phyloP scores from a whole-genome alignment of 106 monocot species.

The Dendrobium catenatum region DNA sequence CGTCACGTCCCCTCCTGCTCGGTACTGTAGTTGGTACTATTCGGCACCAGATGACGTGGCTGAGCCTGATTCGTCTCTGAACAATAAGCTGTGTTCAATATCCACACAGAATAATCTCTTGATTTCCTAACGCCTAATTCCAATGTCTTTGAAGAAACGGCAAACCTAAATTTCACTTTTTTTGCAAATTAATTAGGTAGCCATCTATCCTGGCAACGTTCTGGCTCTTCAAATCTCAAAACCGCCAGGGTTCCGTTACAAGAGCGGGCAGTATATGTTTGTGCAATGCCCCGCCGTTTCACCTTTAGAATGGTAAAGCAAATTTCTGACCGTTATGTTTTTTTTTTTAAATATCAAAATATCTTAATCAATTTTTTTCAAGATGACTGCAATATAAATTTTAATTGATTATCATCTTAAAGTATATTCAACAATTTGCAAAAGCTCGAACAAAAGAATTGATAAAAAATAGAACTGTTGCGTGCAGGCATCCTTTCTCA shows the following conservation, averaged over 20 bases:
- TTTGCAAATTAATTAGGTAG: slow-evolving; percentile 44
- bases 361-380: neutral
- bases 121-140: neutral
- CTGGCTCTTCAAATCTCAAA: slow-evolving; percentile 82
- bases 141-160: neutral
- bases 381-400: no score
- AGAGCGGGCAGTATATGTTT: slow-evolving; percentile 93
- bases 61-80: no score
- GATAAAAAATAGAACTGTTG: neutral
- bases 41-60: no score
- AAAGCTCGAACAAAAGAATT: neutral
- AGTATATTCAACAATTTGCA: no score
- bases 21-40: no score
- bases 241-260: slow-evolving; percentile 74
- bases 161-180: neutral
- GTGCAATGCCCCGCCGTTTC: slow-evolving; percentile 85
- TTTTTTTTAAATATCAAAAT: neutral
- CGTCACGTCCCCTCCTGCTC: no score
- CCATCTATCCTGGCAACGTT: slow-evolving; percentile 92
- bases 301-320: slow-evolving; percentile 74
- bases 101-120: no score
- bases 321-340: neutral
- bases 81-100: no score
- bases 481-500: slow-evolving; percentile 65
- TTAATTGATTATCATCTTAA: neutral